Evolutionary conservation across 2,329 filamentous ascomycete species (phyloP).

Genomic region (Macrophomina phaseolina): DNA sequence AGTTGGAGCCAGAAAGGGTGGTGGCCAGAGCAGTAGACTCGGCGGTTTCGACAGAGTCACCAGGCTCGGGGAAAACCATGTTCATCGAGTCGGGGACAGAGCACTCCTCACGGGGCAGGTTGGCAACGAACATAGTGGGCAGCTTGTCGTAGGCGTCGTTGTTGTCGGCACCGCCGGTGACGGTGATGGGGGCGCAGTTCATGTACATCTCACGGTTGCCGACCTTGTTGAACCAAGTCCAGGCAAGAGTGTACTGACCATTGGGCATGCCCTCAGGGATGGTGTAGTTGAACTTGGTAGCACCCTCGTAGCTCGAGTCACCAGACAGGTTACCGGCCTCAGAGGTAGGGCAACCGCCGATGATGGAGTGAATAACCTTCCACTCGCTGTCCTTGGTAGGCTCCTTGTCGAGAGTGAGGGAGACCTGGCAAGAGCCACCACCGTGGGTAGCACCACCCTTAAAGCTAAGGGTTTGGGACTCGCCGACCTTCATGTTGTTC

Average conservation of each 20-base stretch:
- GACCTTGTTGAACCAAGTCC: constrained; percentile 93
- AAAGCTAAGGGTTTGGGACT: constrained; percentile 39
- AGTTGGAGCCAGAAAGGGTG: constrained; percentile 39
- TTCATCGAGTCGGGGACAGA: constrained; percentile 60
- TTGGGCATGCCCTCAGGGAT: constrained; percentile 25
- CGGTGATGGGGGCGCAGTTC: constrained; percentile 82
- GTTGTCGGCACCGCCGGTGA: constrained; percentile 60
- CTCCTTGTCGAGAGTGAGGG: constrained; percentile 79
- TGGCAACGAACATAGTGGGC: constrained; percentile 78
- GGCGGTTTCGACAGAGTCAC: constrained; percentile 59
- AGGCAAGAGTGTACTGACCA: constrained; percentile 67
- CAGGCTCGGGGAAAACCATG: constrained; percentile 72
- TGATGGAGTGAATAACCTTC: constrained; percentile 88
- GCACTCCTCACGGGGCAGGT: constrained; percentile 63
- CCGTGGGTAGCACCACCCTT: constrained; percentile 73
- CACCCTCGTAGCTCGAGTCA: constrained; percentile 43
- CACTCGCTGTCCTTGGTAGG: constrained; percentile 60
- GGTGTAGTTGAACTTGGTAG: constrained; percentile 3
- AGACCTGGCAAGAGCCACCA: constrained; percentile 90
- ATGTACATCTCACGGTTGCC: constrained; percentile 98
- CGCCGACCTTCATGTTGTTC: constrained; percentile 64
- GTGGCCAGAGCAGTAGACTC: constrained; percentile 47
- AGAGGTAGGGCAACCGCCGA: constrained; percentile 78
- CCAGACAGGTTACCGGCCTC: constrained; percentile 64
- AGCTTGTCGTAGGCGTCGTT: constrained; percentile 64